Evolutionary conservation across 2,329 filamentous ascomycete genomes (phyloP).

Genomic region (Orbilia javanica): DNA sequence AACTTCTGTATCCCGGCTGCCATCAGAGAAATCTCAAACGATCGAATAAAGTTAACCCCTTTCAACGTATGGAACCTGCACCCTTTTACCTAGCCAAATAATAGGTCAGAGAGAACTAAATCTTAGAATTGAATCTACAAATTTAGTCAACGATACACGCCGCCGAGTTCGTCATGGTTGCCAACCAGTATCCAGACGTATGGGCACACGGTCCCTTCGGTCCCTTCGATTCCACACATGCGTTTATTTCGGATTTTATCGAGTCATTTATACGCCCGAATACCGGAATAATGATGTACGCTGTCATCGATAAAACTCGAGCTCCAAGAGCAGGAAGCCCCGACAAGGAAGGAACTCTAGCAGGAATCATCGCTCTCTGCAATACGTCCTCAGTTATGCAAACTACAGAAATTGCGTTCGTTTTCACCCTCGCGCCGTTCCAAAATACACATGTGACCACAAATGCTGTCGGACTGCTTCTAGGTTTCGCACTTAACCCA

Average conservation of each 20-base stretch:
- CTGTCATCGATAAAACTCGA: conserved; percentile 63
- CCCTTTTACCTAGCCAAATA: too few species aligned
- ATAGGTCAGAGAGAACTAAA: too few species aligned
- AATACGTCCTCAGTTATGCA: conserved; percentile 59
- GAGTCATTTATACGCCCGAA: conserved; percentile 20
- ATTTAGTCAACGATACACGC: too few species aligned
- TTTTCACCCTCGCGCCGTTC: conserved; percentile 64
- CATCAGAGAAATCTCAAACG: conserved; percentile 10
- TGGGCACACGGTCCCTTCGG: background rate
- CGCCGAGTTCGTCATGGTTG: too few species aligned
- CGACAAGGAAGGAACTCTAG: conserved; percentile 62
- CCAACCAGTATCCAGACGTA: too few species aligned
- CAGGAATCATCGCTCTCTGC: conserved; percentile 62
- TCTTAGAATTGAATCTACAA: too few species aligned
- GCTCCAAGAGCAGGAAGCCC: conserved; percentile 49
- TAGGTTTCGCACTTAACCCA: conserved; percentile 36
- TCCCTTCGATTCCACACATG: conserved; percentile 55
- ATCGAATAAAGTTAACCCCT: conserved; percentile 12
- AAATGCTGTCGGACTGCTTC: too few species aligned
- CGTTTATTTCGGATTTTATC: conserved; percentile 53
- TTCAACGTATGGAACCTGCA: conserved; percentile 3
- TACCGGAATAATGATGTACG: conserved; percentile 42
- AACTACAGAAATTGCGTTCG: conserved; percentile 64
- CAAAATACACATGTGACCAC: conserved; percentile 58
- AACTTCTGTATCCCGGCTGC: conserved; percentile 22